Base-by-base conservation (phyloP, 2,329 filamentous ascomycete species). In the Cytospora piceicola region DNA sequence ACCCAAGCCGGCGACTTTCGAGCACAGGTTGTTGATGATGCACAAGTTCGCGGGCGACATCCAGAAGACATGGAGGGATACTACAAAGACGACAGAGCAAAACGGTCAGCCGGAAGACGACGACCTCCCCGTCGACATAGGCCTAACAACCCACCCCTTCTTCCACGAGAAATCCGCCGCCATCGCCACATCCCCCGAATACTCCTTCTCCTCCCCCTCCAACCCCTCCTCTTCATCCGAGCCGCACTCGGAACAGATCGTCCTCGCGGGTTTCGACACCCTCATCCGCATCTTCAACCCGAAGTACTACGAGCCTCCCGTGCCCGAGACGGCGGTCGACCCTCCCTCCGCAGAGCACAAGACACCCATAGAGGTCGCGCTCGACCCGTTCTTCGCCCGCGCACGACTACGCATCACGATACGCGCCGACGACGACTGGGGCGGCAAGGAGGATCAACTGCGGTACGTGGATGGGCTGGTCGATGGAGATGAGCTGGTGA, bases 181-280 rank as follows among this genome's bases (percentile, higher is more conserved):
- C 1, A 87, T 94, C 32, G 77, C 80, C 0, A 72, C 75, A 11
- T 75, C 76, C 0, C 77, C 78, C 0, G 78, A 79, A 46, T 87
- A 85, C 69, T 32, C 54, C 6, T 56, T 59, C 27, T 36, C 55
- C 22, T 36, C 60, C 30, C 8, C 58, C 1, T n/a, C 22, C 9
- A 32, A 22, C 14, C 29, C 22, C 14, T 27, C 61, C 12, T 20
- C 49, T 14, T n/a, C 51, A 22, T 4, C 54, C 27, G 52, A 51
- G 51, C 60, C 39, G 9, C 60, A 63, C 3, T 72, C 75, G 9
- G 78, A 83, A 61, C 90, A 93, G 71, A 78, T 91, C 4, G 91
- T 91, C 72, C 83, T 94, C 2, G 85, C 87, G 1, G 92, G 92
- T 32, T 94, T 88, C 73, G 91, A 94, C 72, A 94, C 91, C 0